phyloP scores from a whole-genome alignment of 2,329 filamentous ascomycete genomes.

The Stemphylium vesicarium region DNA sequence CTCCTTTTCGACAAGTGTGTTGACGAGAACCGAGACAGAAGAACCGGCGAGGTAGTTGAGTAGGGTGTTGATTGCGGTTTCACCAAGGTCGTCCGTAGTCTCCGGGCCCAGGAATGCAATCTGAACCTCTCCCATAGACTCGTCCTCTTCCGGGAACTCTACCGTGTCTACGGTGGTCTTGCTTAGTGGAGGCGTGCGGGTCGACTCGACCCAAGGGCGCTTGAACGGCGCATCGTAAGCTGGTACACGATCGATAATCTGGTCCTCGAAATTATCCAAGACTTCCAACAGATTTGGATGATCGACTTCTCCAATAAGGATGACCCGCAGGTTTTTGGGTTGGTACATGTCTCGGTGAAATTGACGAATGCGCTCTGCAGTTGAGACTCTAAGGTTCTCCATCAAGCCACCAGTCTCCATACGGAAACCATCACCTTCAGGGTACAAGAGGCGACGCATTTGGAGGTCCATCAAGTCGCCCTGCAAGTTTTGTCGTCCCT shows the following conservation, averaged over 20 bases:
- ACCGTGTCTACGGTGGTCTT: slow-evolving; percentile 78
- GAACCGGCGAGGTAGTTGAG: slow-evolving; percentile 90
- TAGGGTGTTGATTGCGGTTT: slow-evolving; percentile 78
- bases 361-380: slow-evolving; percentile 86
- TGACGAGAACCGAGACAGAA: slow-evolving; percentile 90
- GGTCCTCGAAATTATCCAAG: slow-evolving; percentile 85
- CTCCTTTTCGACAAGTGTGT: slow-evolving; percentile 89
- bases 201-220: slow-evolving; percentile 89
- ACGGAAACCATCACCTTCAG: slow-evolving; percentile 86
- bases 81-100: slow-evolving; percentile 68
- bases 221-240: slow-evolving; percentile 76
- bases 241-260: slow-evolving; percentile 83
- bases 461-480: slow-evolving; percentile 86
- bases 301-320: slow-evolving; percentile 91
- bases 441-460: slow-evolving; percentile 81
- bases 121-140: slow-evolving; percentile 86
- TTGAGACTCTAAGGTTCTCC: slow-evolving; percentile 84
- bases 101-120: slow-evolving; percentile 87
- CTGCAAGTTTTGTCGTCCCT: slow-evolving; percentile 86
- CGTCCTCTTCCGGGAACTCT: slow-evolving; percentile 95
- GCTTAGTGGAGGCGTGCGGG: slow-evolving; percentile 73
- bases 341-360: slow-evolving; percentile 99
- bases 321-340: slow-evolving; percentile 88
- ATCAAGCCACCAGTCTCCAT: slow-evolving; percentile 99
- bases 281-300: slow-evolving; percentile 80